Conservation (phyloP, 2,329 filamentous ascomycete species). For the Colletotrichum sp. region DNA sequence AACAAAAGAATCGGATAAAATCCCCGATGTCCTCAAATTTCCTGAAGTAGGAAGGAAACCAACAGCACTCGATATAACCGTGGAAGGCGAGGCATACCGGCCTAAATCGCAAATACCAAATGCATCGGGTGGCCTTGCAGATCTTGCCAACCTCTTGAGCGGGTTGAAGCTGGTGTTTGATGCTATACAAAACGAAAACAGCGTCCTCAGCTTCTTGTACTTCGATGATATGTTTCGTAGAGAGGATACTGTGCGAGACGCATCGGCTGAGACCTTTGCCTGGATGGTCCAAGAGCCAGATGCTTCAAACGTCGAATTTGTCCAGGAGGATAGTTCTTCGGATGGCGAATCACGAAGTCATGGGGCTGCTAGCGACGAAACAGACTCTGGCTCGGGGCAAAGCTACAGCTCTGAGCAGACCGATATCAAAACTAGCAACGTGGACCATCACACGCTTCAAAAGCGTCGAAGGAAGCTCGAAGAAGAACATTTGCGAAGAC, state of each 20-base stretch:
- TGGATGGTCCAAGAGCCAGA: not conserved
- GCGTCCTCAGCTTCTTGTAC: rapidly evolving
- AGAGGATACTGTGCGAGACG: not conserved
- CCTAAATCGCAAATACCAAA: not conserved
- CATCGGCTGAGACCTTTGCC: not conserved
- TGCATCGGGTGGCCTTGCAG: not conserved
- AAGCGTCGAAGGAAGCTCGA: not conserved
- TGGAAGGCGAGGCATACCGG: not conserved
- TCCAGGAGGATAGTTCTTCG: not conserved
- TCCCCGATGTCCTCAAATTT: rapidly evolving
- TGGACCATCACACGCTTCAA: not conserved
- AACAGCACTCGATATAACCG: not conserved
- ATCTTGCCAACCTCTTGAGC: not conserved
- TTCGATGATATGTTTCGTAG: not conserved
- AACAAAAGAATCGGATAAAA: not conserved
- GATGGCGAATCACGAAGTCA: not conserved
- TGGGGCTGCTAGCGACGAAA: rapidly evolving
- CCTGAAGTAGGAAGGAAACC: rapidly evolving
- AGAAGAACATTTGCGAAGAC: not conserved
- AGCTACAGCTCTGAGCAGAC: not conserved
- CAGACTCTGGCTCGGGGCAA: not conserved
- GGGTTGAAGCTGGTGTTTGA: rapidly evolving
- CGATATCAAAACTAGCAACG: not conserved
- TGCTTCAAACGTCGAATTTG: too few species aligned
- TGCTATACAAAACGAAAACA: not conserved